Evolutionary conservation across 495 filamentous ascomycete genomes (phyloP).

Genomic region (Xylaria venustula): DNA sequence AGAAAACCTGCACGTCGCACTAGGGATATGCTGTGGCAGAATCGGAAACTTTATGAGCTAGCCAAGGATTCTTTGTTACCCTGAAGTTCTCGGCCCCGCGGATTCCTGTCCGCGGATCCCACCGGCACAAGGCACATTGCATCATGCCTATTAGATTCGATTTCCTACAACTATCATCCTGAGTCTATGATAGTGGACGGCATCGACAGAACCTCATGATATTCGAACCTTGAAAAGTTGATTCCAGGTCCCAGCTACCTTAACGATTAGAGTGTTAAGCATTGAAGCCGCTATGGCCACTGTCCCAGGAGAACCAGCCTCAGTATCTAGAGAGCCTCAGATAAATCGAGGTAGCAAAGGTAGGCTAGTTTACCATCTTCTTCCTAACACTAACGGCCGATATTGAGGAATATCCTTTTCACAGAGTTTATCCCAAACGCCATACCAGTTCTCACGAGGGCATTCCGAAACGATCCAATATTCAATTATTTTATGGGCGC

Average conservation of each 20-base stretch:
- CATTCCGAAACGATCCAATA: slow-evolving; percentile 3
- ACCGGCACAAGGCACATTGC: not conserved
- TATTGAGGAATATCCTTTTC: not conserved
- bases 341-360: not conserved
- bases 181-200: too few species aligned
- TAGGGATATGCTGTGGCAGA: too few species aligned
- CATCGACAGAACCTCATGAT: too few species aligned
- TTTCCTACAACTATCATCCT: too few species aligned
- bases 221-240: too few species aligned
- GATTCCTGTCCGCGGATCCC: not conserved
- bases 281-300: not conserved
- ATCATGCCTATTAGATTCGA: too few species aligned
- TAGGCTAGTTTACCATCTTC: not conserved
- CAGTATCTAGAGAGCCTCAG: not conserved
- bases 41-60: too few species aligned
- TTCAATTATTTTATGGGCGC: slow-evolving; percentile 9
- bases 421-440: not conserved
- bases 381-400: not conserved
- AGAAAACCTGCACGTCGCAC: too few species aligned
- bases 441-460: not conserved
- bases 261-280: too few species aligned
- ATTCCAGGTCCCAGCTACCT: too few species aligned
- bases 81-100: too few species aligned
- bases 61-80: too few species aligned
- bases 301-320: not conserved